Base-by-base conservation (phyloP, 306 rosid species). In the Cucumis cinereus region DNA sequence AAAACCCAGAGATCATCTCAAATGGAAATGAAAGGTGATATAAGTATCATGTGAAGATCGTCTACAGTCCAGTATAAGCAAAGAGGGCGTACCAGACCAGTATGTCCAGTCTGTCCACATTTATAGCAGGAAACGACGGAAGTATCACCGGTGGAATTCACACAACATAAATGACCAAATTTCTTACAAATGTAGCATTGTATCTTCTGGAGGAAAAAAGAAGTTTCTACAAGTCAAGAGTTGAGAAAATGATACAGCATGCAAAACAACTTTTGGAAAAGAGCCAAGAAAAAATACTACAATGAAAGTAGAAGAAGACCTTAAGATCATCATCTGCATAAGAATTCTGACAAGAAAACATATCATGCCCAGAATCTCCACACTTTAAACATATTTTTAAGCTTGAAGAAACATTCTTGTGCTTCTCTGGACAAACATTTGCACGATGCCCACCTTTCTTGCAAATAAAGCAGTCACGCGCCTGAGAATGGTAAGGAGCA, bases 111-210 rank as follows among this genome's bases (percentile, higher is more conserved):
- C 75, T 80, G 85, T 53, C 99, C 98, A 72, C 99, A 94, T 86
- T 78, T 90, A 80, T 90, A 94, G 84, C 98, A 94, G 41, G 97
- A 94, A 84, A 90, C 92, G 83, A 83, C 73, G 0, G 76, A 35
- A 28, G 55, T 75, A 67, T 72, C 57, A 66, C 86, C 81, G 30
- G 28, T 80, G 76, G 84, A 70, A 61, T 72, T 79, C 75, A 80
- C 85, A 64, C 99, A 94, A 61, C 99, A 90, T 58, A 94, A 76
- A 79, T 94, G 98, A n/a, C 97, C 99, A 85, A 88, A 83, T 54
- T 47, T 79, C 86, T 90, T 86, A 86, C 99, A 90, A 55, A 86
- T 78, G 79, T 90, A 92, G 76, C 99, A 94, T 84, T 82, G 87
- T 47, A 89, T 83, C 75, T 85, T 96, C 98, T 94, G 86, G 57